Evolutionary conservation across 805 yeast species (phyloP).

Genomic region (Schwanniomyces vanrijiae): DNA sequence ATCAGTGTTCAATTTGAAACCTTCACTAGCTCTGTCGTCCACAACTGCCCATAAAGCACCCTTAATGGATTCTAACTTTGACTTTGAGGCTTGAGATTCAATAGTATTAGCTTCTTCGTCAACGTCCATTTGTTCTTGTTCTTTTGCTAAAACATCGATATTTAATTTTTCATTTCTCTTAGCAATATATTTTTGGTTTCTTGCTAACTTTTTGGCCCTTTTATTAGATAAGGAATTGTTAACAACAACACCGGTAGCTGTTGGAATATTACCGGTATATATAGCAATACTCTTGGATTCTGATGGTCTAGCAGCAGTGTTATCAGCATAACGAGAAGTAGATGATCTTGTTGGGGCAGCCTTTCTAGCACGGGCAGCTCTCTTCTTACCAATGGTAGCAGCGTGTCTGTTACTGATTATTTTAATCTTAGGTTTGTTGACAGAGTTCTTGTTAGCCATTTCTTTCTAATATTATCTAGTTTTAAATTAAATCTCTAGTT

Average conservation of each 20-base stretch:
- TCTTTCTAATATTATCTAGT: not conserved
- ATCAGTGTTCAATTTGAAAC: conserved; percentile 40
- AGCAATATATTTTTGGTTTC: conserved; percentile 72
- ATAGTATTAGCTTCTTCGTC: conserved; percentile 29
- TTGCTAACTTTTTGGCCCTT: conserved; percentile 72
- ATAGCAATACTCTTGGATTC: conserved; percentile 46
- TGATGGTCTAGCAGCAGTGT: conserved; percentile 40
- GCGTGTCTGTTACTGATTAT: conserved; percentile 52
- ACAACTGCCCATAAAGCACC: conserved; percentile 72
- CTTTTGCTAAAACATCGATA: conserved; percentile 49
- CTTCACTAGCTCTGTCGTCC: conserved; percentile 53
- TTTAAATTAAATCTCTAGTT: not conserved
- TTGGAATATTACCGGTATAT: conserved; percentile 35
- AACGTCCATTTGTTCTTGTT: conserved; percentile 51
- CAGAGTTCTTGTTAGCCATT: conserved; percentile 82
- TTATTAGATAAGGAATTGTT: conserved; percentile 71
- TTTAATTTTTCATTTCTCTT: conserved; percentile 50
- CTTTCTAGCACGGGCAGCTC: conserved; percentile 48
- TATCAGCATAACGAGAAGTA: conserved; percentile 34
- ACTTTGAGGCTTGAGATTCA: conserved; percentile 18
- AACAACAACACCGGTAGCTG: conserved; percentile 41
- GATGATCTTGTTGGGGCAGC: conserved; percentile 49
- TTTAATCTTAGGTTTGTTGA: conserved; percentile 75
- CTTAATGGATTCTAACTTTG: conserved; percentile 51
- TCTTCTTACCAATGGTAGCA: conserved; percentile 50